Evolutionary conservation across 2,329 filamentous ascomycete species (phyloP), one percentile per base, ranked within the genome.

Genomic region (Fusarium fujikuroi): DNA sequence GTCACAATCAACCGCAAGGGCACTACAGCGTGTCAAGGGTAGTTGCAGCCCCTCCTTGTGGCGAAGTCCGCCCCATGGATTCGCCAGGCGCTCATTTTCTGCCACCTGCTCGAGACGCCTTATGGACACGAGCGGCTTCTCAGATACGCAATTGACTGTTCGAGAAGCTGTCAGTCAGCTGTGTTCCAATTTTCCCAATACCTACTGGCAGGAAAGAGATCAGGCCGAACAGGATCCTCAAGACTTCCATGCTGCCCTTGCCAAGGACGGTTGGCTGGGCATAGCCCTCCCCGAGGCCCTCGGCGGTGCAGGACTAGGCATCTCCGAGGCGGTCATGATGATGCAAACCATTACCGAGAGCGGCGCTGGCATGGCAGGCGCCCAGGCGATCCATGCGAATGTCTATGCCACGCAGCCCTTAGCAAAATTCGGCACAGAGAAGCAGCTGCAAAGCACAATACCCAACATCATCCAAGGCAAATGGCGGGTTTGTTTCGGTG

Each of bases 291-390:
- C 93, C 0, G 92, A 95, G 78, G 85, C 89, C 1, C 87, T 94
- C 0, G 93, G 94, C 7, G 94, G 93, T 2, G 88, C 92, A 3
- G 93, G 92, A 0, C 82, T 97, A 18, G 93, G 90, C n/a, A 94
- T 96, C 52, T 92, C 92, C 1, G 94, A 96, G 79, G 93, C 93
- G 3, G 93, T 92, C 1, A 93, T 95, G 88, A 95, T 96, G 93
- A 88, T 96, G 85, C 93, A 96, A 76, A 93, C 93, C 4, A 93
- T 95, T 67, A 85, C 92, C 2, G 92, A 95, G 83, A 91, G 89
- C 7, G 93, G 94, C 0, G 94, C 93, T 6, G 93, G 93, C 7
- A 94, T 96, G 85, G 92, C 92, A 0, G 89, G 89, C 2, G 89
- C 90, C 3, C 88, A 91, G 75, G 86, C 87, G 2, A 87, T 91